A percentile compares a stretch with the other conserved stretches of the same genome.
Conservation (phyloP, 768 basidiomycete genomes). For the Nidula microcarpa region DNA sequence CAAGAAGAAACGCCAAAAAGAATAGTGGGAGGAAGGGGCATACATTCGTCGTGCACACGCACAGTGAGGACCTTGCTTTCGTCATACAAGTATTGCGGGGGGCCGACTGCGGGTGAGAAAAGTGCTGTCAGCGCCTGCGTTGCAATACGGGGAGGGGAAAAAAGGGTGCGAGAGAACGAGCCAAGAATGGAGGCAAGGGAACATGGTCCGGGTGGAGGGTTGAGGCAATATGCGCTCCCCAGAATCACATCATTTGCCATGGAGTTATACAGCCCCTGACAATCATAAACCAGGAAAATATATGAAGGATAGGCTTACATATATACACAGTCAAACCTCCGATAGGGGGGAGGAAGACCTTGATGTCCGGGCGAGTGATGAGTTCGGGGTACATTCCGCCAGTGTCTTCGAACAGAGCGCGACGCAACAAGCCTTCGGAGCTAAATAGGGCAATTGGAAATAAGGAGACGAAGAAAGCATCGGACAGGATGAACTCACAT, state of each 20-base stretch:
- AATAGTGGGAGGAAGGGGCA: constrained; percentile 9
- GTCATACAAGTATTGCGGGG: constrained; percentile 74
- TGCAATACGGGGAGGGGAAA: background rate
- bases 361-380: constrained; percentile 92
- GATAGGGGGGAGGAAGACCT: constrained; percentile 94
- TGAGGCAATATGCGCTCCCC: background rate
- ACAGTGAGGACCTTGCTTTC: constrained; percentile 77
- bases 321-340: constrained; percentile 91
- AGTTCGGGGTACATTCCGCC: constrained; percentile 96
- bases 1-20: background rate
- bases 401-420: constrained; percentile 95
- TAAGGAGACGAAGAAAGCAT: background rate
- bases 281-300: background rate
- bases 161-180: background rate
- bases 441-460: constrained; percentile 27
- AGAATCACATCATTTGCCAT: background rate
- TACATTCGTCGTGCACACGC: constrained; percentile 93
- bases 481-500: constrained; percentile 52
- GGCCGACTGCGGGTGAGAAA: constrained; percentile 49
- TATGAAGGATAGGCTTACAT: constrained; percentile 38
- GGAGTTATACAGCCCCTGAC: background rate
- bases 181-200: background rate
- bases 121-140: background rate
- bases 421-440: constrained; percentile 78
- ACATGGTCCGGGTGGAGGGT: no score